Percentiles rank a stretch among this genome's conserved stretches.
phyloP scores from a whole-genome alignment of 2,329 filamentous ascomycete genomes.

The Paecilomyces formosus region DNA sequence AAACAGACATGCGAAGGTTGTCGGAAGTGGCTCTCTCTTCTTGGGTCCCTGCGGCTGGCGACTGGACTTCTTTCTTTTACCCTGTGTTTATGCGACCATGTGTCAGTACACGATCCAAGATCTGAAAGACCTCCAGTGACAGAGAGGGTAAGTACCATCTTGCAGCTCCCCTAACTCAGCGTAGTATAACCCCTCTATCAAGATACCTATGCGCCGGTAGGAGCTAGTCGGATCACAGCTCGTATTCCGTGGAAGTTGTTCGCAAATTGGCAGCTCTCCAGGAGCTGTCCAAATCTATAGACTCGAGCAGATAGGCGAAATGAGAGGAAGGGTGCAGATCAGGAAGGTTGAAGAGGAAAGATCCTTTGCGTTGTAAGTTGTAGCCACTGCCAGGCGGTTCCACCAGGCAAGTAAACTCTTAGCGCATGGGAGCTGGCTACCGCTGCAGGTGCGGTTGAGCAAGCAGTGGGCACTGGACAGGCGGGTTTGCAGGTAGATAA shows the following conservation, averaged over 20 bases:
- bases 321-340: background rate
- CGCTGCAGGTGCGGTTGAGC: background rate
- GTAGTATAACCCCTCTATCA: background rate
- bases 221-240: background rate
- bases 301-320: background rate
- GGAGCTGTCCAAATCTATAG: background rate
- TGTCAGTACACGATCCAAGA: background rate
- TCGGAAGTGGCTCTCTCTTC: slow-evolving; percentile 53
- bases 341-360: background rate
- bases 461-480: background rate
- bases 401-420: background rate
- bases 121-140: background rate
- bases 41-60: slow-evolving; percentile 74
- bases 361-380: background rate
- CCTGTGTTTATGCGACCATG: slow-evolving; percentile 42
- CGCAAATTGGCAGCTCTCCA: background rate
- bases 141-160: slow-evolving; percentile 1
- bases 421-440: background rate
- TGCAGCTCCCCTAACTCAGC: slow-evolving; percentile 1
- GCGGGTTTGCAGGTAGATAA: slow-evolving; percentile 6
- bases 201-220: background rate
- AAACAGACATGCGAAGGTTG: slow-evolving; percentile 92
- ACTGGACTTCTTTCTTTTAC: slow-evolving; percentile 85
- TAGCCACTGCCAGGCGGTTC: background rate
- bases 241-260: background rate